Conservation (phyloP, 2,329 filamentous ascomycete species). For the Microdochium bolleyi region DNA sequence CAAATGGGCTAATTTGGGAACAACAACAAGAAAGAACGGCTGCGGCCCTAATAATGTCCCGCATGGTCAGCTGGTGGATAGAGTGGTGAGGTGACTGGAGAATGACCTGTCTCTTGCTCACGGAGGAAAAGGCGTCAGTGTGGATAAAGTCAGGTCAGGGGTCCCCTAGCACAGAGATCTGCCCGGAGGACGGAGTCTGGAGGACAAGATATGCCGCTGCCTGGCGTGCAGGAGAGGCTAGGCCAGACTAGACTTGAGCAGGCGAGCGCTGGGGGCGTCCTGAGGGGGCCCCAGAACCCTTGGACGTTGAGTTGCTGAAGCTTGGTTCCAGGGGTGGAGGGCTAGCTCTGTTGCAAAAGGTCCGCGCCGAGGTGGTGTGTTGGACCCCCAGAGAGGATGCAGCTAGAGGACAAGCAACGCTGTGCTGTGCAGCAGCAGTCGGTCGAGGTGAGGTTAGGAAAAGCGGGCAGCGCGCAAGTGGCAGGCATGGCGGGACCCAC, state of each 20-base stretch:
- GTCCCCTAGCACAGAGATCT: not conserved
- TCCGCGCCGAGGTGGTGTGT: not conserved
- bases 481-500: not conserved
- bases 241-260: no score
- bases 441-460: not conserved
- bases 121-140: not conserved
- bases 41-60: no score
- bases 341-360: constrained; percentile 1
- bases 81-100: no score
- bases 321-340: not conserved
- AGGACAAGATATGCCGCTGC: not conserved
- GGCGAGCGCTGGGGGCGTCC: no score
- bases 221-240: not conserved
- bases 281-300: no score
- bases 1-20: no score
- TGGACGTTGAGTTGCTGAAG: not conserved
- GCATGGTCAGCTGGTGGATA: no score
- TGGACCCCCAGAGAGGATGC: not conserved
- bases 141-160: no score
- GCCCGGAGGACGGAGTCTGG: not conserved
- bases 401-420: not conserved
- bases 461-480: not conserved
- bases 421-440: not conserved
- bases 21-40: no score
- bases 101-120: not conserved